phyloP scores from a whole-genome alignment of 2,329 filamentous ascomycete genomes.

The Rutstroemia sp. region DNA sequence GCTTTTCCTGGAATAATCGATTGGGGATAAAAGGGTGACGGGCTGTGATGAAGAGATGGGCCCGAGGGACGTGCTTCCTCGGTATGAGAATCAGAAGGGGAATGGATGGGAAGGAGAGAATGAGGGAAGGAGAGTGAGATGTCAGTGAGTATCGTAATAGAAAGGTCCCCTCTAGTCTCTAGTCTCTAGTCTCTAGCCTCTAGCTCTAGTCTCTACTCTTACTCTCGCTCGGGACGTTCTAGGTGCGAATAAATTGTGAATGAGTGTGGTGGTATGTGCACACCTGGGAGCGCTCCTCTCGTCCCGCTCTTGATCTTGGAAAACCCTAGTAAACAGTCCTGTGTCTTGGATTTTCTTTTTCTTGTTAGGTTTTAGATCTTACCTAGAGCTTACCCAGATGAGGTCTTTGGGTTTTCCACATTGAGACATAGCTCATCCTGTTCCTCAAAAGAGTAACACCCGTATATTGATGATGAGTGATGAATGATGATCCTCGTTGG shows the following conservation, averaged over 20 bases:
- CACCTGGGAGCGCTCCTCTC: slow-evolving; percentile 4
- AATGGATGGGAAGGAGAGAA: no score
- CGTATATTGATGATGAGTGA: slow-evolving; percentile 2
- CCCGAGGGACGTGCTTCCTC: no score
- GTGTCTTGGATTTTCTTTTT: neutral
- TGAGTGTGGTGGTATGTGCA: slow-evolving; percentile 1
- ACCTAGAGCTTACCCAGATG: neutral
- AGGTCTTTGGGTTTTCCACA: neutral
- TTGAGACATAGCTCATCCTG: slow-evolving; percentile 2
- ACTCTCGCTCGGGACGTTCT: no score
- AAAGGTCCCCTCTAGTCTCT: no score
- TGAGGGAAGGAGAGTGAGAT: no score
- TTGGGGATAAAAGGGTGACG: no score
- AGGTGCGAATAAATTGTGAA: neutral
- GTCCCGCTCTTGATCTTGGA: slow-evolving; percentile 7
- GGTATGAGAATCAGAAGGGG: no score
- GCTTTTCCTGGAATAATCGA: no score
- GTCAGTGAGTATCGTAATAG: no score
- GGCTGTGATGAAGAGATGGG: no score
- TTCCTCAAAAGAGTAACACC: neutral
- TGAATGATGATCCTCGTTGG: slow-evolving; percentile 10
- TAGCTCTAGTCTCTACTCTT: no score
- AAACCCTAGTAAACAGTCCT: neutral
- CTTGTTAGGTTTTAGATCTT: neutral
- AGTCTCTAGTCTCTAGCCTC: no score